A percentile compares a stretch with the other conserved stretches of the same genome.
Evolutionary conservation across 179 eudicot genomes (phyloP).

Genomic region (Sideroxylon spinosum): DNA sequence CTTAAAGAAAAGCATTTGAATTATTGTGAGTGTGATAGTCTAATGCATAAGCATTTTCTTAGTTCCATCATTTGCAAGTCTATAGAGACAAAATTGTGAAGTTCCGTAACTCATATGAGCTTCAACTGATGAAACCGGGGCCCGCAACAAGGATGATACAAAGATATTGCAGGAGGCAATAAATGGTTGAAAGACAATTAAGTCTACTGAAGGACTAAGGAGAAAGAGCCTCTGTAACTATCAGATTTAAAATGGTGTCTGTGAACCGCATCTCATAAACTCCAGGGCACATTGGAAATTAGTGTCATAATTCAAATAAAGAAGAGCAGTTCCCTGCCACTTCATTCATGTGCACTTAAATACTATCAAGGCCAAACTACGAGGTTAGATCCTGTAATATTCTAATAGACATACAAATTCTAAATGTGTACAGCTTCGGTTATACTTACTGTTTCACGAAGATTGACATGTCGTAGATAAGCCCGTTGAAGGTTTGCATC

Average conservation of each 20-base stretch:
- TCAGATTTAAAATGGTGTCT: not conserved
- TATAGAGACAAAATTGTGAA: not conserved
- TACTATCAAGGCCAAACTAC: not conserved
- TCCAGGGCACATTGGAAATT: not conserved
- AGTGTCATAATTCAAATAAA: not conserved
- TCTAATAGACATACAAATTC: not conserved
- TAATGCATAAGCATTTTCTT: not conserved
- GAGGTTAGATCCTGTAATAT: not conserved
- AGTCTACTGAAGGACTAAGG: not conserved
- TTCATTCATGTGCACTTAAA: not conserved
- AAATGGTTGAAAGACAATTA: not conserved
- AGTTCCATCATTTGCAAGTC: not conserved
- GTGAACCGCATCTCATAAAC: not conserved
- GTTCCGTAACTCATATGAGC: not conserved
- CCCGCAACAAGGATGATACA: no score
- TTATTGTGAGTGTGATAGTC: no score
- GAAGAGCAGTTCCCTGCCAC: not conserved
- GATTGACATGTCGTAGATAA: slow-evolving; percentile 82
- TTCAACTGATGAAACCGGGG: not conserved
- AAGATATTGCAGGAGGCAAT: not conserved
- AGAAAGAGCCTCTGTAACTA: not conserved
- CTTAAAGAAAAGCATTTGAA: not conserved
- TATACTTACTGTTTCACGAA: slow-evolving; percentile 77
- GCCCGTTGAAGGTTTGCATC: slow-evolving; percentile 96
- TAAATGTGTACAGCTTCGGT: not conserved